These are phyloP conservation scores for Stagonosporopsis chrysanthemi DNA, from an alignment of 2,329 filamentous ascomycete genomes.

Conservation along the genomic window DNA sequence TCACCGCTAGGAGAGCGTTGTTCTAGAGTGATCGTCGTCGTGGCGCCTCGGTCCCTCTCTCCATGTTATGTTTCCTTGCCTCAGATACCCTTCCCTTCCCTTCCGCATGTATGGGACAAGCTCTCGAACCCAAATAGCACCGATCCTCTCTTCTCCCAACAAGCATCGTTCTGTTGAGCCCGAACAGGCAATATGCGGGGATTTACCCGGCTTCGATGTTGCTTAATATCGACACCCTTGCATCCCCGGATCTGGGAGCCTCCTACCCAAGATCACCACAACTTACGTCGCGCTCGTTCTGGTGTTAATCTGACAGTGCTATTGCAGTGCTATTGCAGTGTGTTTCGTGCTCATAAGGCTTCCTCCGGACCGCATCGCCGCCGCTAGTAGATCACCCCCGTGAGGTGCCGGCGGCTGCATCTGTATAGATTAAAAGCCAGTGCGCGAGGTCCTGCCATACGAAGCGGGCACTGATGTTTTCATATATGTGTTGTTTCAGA, in stretches of 20 bases:
- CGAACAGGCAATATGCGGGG: constrained; percentile 12
- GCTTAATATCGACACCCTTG: constrained; percentile 15
- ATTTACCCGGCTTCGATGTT: constrained; percentile 14
- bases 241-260: not conserved
- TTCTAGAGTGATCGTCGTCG: not conserved
- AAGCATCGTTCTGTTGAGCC: constrained; percentile 1
- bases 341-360: not conserved
- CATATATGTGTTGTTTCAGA: constrained; percentile 28
- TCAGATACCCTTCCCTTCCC: not conserved
- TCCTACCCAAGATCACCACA: not conserved
- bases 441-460: constrained; percentile 30
- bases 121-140: not conserved
- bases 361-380: constrained; percentile 44
- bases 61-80: not conserved
- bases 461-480: constrained; percentile 15
- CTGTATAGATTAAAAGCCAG: constrained; percentile 44
- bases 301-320: not conserved
- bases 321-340: not conserved
- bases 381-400: constrained; percentile 32
- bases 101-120: not conserved
- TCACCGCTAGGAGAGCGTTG: not conserved
- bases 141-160: not conserved
- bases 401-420: constrained; percentile 39
- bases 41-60: not conserved
- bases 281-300: not conserved